These are phyloP conservation scores for Diplodia seriata DNA, from an alignment of 2,329 filamentous ascomycete genomes.

Conservation along the genomic window DNA sequence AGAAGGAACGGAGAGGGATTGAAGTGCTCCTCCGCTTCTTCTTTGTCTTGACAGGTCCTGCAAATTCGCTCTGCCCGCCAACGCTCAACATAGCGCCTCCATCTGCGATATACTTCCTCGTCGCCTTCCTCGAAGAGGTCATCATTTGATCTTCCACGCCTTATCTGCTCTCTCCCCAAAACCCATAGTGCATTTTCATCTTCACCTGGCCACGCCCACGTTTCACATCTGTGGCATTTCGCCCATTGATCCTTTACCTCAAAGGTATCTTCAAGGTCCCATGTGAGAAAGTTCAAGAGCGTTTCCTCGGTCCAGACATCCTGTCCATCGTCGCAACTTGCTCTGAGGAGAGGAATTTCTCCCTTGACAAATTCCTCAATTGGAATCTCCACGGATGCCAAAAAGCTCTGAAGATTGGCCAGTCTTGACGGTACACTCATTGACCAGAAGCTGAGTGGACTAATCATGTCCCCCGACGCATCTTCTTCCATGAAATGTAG, in stretches of 20 bases:
- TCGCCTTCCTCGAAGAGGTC: neutral
- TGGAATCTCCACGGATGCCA: neutral
- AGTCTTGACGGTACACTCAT: neutral
- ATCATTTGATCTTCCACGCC: neutral
- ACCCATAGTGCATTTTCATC: neutral
- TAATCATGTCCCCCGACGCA: neutral
- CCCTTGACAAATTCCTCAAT: too few species aligned
- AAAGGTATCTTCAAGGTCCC: neutral
- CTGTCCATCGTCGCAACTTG: too few species aligned
- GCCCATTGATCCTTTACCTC: fast-evolving
- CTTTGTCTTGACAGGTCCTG: neutral
- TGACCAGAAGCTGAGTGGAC: neutral
- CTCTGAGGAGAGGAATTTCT: neutral
- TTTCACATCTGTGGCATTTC: neutral
- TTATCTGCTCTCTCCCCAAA: neutral
- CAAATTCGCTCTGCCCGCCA: neutral
- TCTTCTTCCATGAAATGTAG: neutral
- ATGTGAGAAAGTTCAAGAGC: neutral
- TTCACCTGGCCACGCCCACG: too few species aligned
- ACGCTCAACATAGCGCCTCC: neutral
- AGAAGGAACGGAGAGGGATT: neutral
- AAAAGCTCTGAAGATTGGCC: neutral
- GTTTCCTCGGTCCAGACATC: neutral
- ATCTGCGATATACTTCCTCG: neutral
- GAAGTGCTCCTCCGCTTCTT: neutral